Conservation (phyloP, 306 rosid genomes). For the Begonia masoniana region DNA sequence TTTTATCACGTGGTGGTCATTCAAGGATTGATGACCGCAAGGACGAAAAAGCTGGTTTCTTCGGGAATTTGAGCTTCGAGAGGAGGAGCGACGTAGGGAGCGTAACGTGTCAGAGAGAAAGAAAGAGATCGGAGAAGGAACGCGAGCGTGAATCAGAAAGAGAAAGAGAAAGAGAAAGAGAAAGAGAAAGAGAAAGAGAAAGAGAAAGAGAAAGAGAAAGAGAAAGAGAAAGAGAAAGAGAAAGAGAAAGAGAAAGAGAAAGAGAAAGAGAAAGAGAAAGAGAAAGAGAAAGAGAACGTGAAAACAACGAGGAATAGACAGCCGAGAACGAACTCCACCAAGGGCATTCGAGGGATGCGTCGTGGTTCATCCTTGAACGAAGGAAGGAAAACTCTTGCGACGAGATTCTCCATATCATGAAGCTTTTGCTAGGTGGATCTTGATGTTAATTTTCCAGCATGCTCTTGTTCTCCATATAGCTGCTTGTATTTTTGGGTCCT, state of each 20-base stretch:
- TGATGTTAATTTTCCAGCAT: slow-evolving; percentile 68
- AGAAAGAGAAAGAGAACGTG: slow-evolving; percentile 76
- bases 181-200: slow-evolving; percentile 44
- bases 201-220: slow-evolving; percentile 52
- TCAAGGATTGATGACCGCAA: slow-evolving; percentile 52
- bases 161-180: slow-evolving; percentile 78
- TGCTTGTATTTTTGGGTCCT: slow-evolving; percentile 60
- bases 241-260: too few relatives aligned
- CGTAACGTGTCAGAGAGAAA: slow-evolving; percentile 82
- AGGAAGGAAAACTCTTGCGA: slow-evolving; percentile 64
- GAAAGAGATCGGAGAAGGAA: slow-evolving; percentile 81
- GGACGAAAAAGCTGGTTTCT: slow-evolving; percentile 84
- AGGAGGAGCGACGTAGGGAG: slow-evolving; percentile 91
- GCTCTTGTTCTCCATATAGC: slow-evolving; percentile 66
- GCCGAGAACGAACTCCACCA: slow-evolving; percentile 41
- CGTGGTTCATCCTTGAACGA: slow-evolving; percentile 70
- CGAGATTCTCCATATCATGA: slow-evolving; percentile 83
- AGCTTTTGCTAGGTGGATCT: slow-evolving; percentile 88
- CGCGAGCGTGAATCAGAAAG: slow-evolving; percentile 62
- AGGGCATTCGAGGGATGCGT: slow-evolving; percentile 60
- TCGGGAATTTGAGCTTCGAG: slow-evolving; percentile 85
- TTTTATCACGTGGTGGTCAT: slow-evolving; percentile 45
- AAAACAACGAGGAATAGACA: slow-evolving; percentile 64
- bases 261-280: slow-evolving; percentile 72
- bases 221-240: slow-evolving; percentile 35